These are phyloP conservation scores for Pseudotsuga menziesii DNA, from an alignment of 75 land plant species.

Conservation along the genomic window DNA sequence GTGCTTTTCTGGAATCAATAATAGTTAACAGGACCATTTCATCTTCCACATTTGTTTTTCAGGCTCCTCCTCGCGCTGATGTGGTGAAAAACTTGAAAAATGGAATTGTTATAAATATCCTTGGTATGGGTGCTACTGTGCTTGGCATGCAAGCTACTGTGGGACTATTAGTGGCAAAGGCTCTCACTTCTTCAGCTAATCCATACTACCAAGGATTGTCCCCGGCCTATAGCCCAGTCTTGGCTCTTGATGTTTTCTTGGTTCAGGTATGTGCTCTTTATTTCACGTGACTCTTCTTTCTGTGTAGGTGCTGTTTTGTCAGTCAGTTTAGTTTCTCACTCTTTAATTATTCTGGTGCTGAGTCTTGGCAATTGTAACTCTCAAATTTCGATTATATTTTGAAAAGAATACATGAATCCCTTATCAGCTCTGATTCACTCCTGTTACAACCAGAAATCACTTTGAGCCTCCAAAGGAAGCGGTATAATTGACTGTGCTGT, in stretches of 20 bases:
- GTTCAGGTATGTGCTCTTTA: conserved; percentile 74
- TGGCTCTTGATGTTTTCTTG: conserved; percentile 97
- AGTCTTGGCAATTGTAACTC: background rate
- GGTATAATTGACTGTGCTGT: too few species aligned
- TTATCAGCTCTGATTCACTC: background rate
- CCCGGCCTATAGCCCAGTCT: conserved; percentile 84
- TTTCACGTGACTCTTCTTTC: background rate
- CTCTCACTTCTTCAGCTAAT: conserved; percentile 79
- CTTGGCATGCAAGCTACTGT: conserved; percentile 98
- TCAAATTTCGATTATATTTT: background rate
- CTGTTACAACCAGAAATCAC: background rate
- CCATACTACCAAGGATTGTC: conserved; percentile 84
- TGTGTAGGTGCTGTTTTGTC: conserved; percentile 6
- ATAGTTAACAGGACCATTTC: background rate
- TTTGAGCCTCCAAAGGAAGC: background rate
- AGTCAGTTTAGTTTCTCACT: background rate
- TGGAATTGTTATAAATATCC: conserved; percentile 72
- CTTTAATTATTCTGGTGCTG: background rate
- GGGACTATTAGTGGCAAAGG: conserved; percentile 94
- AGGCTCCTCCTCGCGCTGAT: conserved; percentile 98
- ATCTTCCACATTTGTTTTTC: conserved; percentile 1
- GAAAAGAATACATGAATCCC: background rate
- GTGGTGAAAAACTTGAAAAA: conserved; percentile 87
- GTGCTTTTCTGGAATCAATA: background rate
- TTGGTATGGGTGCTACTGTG: conserved; percentile 93